Percentiles rank a stretch among this genome's conserved stretches.
These are phyloP conservation scores for Martensiomyces pterosporus DNA, from an alignment of 192 early-diverging fungal species.

Conservation along the genomic window DNA sequence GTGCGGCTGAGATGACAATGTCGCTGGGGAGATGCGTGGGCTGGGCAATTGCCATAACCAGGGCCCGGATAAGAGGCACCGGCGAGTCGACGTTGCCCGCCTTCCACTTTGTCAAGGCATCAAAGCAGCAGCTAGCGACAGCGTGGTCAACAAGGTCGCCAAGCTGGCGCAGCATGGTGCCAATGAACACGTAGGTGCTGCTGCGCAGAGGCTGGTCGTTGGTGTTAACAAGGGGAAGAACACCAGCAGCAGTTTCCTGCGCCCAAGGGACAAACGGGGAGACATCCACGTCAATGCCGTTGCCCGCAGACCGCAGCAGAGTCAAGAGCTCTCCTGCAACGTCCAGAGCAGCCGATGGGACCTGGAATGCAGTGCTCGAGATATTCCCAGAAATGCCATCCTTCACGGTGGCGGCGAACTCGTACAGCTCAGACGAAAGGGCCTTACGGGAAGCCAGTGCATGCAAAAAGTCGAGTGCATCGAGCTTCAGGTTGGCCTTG, in stretches of 20 bases:
- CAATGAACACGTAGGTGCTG: slow-evolving; percentile 16
- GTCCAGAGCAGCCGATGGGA: slow-evolving; percentile 15
- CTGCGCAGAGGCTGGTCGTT: slow-evolving; percentile 15
- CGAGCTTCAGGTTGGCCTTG: slow-evolving; percentile 39
- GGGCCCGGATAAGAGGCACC: slow-evolving; percentile 10
- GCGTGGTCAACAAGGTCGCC: slow-evolving; percentile 19
- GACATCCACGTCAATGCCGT: slow-evolving; percentile 3
- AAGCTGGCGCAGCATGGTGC: slow-evolving; percentile 14
- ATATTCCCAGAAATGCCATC: slow-evolving; percentile 12
- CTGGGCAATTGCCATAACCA: slow-evolving; percentile 10
- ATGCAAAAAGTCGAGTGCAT: slow-evolving; percentile 35
- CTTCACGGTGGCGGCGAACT: slow-evolving; percentile 15
- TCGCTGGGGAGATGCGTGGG: slow-evolving; percentile 15
- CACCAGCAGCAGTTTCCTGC: slow-evolving; percentile 11
- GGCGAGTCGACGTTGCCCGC: slow-evolving; percentile 1
- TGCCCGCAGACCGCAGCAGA: slow-evolving; percentile 15
- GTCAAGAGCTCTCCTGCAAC: slow-evolving; percentile 12
- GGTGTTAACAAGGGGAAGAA: slow-evolving; percentile 1
- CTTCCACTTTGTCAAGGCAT: slow-evolving; percentile 12
- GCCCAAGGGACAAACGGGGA: slow-evolving; percentile 19
- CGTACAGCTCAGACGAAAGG: slow-evolving; percentile 10
- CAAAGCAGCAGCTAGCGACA: slow-evolving; percentile 3
- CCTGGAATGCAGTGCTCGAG: slow-evolving; percentile 28
- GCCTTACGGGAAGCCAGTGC: slow-evolving; percentile 8
- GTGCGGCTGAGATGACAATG: slow-evolving; percentile 10